Evolutionary conservation across 1,139 yeast genomes (phyloP), one percentile per base, ranked within the genome.

Genomic region (Pichia inconspicua): DNA sequence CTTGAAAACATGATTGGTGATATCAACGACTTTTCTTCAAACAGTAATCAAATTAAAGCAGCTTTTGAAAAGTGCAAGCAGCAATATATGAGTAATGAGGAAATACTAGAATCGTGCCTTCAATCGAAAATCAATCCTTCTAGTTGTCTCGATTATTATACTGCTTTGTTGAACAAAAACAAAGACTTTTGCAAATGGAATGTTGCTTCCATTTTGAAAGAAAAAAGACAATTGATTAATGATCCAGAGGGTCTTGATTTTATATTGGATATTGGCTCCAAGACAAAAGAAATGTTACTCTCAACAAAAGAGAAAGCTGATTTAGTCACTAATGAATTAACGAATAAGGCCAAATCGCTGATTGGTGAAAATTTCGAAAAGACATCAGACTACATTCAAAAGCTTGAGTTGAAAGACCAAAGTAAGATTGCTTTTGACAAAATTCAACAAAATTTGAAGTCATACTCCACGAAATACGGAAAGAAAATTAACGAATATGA

Each of bases 171-270:
- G n/a, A 25, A 40, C 10, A 34, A 46, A 9, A 27, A 41, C 27
- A 25, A 41, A 11, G 31, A 28, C 3, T 46, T 48, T 15, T 48
- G 51, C 39, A 32, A 40, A 17, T 48, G 51, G 51, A 42, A 48
- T 39, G 30, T 22, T 19, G 40, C 25, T 37, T 11, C 8, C 22
- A 31, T 46, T 25, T 9, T 38, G 14, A 22, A 6, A 11, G 25
- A 37, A 2, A 19, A 25, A 9, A 44, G 44, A 34, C 32, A 28
- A 25, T 4, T 15, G n/a, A 12, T 30, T 12, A 1, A 14, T 30
- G 34, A 30, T 12, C 12, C 12, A 7, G 6, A 1, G 12, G n/a
- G 12, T 30, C n/a, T 10, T 30, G 12, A 12, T 30, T 30, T 11
- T 5, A 12, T 30, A 10, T 30, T 15, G 7, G 7, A 7, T 11